Evolutionary conservation across 2,329 filamentous ascomycete species (phyloP).

Genomic region (Epichloe festucae): DNA sequence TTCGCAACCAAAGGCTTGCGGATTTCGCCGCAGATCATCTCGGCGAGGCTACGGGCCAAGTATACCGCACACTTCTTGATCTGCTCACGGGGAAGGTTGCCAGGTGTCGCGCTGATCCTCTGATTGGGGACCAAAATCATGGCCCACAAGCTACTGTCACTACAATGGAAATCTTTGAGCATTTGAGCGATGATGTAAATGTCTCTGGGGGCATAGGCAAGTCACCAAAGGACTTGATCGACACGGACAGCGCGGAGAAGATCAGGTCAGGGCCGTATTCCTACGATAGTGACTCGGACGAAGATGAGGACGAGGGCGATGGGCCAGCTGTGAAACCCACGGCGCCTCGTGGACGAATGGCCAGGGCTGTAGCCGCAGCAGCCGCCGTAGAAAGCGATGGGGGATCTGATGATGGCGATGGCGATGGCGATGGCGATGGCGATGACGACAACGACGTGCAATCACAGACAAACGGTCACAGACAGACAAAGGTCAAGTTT

Average conservation of each 20-base stretch:
- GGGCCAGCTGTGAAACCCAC: not conserved
- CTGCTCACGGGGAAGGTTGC: constrained; percentile 55
- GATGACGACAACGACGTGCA: constrained; percentile 5
- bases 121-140: constrained; percentile 20
- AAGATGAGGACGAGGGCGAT: constrained; percentile 21
- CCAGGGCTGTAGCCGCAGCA: constrained; percentile 3
- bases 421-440: constrained; percentile 10
- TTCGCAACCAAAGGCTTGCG: constrained; percentile 67
- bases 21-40: constrained; percentile 58
- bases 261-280: constrained; percentile 25
- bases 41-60: constrained; percentile 59
- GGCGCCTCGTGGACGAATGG: constrained; percentile 5
- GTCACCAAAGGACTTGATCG: constrained; percentile 31
- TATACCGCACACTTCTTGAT: constrained; percentile 64
- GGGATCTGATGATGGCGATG: constrained; percentile 19
- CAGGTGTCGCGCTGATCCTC: constrained; percentile 49
- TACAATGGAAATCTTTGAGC: constrained; percentile 43
- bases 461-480: constrained; percentile 22
- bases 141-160: constrained; percentile 28
- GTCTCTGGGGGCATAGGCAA: constrained; percentile 46
- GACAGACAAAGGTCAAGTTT: constrained; percentile 36
- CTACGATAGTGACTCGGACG: constrained; percentile 21
- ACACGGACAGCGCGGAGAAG: constrained; percentile 34
- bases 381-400: constrained; percentile 12
- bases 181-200: constrained; percentile 38